phyloP scores from a whole-genome alignment of 768 basidiomycete genomes.

The Gloeopeniophorella convolvens region DNA sequence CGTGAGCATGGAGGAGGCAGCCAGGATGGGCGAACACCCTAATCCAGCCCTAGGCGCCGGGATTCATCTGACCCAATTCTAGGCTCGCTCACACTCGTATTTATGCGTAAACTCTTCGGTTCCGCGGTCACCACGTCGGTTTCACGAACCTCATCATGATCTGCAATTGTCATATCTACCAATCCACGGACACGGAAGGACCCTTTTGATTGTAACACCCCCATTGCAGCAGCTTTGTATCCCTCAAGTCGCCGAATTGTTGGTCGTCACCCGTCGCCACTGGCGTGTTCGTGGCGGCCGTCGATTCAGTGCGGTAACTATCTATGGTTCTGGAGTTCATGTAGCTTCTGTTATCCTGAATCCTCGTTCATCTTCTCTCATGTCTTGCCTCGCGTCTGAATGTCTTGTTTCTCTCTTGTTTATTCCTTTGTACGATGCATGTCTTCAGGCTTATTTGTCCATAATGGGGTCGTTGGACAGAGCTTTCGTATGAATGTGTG shows the following conservation, averaged over 20 bases:
- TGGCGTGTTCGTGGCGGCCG: neutral
- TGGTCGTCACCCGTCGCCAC: slow-evolving; percentile 5
- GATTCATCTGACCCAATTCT: slow-evolving; percentile 20
- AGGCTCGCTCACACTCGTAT: slow-evolving; percentile 4
- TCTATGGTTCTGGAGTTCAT: slow-evolving; percentile 15
- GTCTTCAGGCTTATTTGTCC: slow-evolving; percentile 6
- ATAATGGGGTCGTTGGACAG: neutral
- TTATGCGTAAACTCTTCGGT: slow-evolving; percentile 19
- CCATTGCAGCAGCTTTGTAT: slow-evolving; percentile 15
- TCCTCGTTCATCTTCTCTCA: neutral
- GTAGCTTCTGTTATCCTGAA: slow-evolving; percentile 15
- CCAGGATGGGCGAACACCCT: slow-evolving; percentile 9
- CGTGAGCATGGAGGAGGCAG: slow-evolving; percentile 10
- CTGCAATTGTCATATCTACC: slow-evolving; percentile 24
- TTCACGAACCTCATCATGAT: slow-evolving; percentile 19
- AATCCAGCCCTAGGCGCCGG: slow-evolving; percentile 20
- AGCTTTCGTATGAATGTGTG: slow-evolving; percentile 2
- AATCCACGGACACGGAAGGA: slow-evolving; percentile 21
- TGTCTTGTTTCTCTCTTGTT: neutral
- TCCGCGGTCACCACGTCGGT: slow-evolving; percentile 11
- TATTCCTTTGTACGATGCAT: slow-evolving; percentile 14
- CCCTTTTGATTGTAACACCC: slow-evolving; percentile 19
- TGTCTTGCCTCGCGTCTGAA: slow-evolving; percentile 6
- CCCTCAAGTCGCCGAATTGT: slow-evolving; percentile 5
- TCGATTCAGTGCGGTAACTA: slow-evolving; percentile 8